Conservation (phyloP, 176 grass and related monocot species). For the Pontederia paniculata region DNA sequence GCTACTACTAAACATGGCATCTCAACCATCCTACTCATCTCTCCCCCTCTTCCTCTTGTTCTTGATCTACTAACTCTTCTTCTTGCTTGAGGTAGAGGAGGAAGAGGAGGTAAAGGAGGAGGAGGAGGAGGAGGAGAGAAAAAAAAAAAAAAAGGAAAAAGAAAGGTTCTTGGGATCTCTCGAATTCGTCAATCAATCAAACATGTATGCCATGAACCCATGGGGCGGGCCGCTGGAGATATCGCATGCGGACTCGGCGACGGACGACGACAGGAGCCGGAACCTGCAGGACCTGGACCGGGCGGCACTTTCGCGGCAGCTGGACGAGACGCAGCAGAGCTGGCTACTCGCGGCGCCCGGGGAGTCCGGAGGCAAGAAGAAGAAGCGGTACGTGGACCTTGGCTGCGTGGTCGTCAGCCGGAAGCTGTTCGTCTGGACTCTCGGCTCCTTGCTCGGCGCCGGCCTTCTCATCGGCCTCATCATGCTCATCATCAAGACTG, state of each 20-base stretch:
- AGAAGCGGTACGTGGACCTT: constrained; percentile 71
- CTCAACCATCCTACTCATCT: no score
- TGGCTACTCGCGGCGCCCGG: constrained; percentile 13
- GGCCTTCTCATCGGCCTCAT: constrained; percentile 66
- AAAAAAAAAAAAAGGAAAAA: no score
- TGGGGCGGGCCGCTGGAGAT: constrained; percentile 15
- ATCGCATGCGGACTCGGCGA: constrained; percentile 11
- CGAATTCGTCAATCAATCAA: no score
- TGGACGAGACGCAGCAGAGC: constrained; percentile 21
- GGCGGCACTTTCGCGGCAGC: constrained; percentile 18
- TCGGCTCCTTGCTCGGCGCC: constrained; percentile 57
- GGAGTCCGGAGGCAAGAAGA: constrained; percentile 61
- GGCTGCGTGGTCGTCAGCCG: constrained; percentile 73
- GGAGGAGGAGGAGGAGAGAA: no score
- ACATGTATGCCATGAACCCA: neutral
- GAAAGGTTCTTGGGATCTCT: no score
- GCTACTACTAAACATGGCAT: no score
- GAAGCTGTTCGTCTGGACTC: constrained; percentile 83
- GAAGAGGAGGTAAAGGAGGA: no score
- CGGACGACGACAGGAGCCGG: constrained; percentile 17
- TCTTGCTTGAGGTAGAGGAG: no score
- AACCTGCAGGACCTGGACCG: constrained; percentile 17
- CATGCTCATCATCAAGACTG: constrained; percentile 81
- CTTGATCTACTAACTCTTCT: no score
- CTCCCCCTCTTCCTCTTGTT: no score